These are phyloP conservation scores for Rhinocladiella mackenziei DNA, from an alignment of 2,329 filamentous ascomycete genomes.

Conservation along the genomic window DNA sequence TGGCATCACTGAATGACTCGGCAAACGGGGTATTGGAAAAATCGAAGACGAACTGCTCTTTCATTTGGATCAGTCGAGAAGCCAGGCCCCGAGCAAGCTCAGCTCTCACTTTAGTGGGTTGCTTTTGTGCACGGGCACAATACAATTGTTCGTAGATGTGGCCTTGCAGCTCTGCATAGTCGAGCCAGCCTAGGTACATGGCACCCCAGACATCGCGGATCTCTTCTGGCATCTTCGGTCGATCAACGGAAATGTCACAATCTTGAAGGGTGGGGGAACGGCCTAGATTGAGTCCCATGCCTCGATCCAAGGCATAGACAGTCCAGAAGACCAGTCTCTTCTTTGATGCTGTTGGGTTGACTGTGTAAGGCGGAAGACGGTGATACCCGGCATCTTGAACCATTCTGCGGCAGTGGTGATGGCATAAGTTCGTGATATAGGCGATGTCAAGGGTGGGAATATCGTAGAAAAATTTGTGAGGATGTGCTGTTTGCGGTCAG, in stretches of 20 bases:
- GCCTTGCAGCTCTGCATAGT: conserved; percentile 54
- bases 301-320: conserved; percentile 57
- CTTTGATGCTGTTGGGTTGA: conserved; percentile 30
- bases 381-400: conserved; percentile 63
- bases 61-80: conserved; percentile 1
- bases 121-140: conserved; percentile 32
- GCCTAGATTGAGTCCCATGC: conserved; percentile 57
- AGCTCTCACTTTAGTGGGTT: conserved; percentile 45
- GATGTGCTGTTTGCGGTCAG: conserved; percentile 9
- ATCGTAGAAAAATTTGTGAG: conserved; percentile 21
- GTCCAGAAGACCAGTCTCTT: conserved; percentile 52
- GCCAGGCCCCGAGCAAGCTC: conserved; percentile 40
- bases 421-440: conserved; percentile 39
- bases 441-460: conserved; percentile 31
- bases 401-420: conserved; percentile 56
- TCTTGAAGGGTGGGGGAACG: conserved; percentile 57
- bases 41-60: conserved; percentile 10
- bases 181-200: conserved; percentile 54
- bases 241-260: conserved; percentile 55
- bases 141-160: conserved; percentile 59
- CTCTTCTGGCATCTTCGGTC: conserved; percentile 31
- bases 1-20: conserved; percentile 3
- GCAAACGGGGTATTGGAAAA: neutral
- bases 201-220: conserved; percentile 43
- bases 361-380: conserved; percentile 36